Evolutionary conservation across 768 basidiomycete species (phyloP).

Genomic region (Exsudoporus frostii): DNA sequence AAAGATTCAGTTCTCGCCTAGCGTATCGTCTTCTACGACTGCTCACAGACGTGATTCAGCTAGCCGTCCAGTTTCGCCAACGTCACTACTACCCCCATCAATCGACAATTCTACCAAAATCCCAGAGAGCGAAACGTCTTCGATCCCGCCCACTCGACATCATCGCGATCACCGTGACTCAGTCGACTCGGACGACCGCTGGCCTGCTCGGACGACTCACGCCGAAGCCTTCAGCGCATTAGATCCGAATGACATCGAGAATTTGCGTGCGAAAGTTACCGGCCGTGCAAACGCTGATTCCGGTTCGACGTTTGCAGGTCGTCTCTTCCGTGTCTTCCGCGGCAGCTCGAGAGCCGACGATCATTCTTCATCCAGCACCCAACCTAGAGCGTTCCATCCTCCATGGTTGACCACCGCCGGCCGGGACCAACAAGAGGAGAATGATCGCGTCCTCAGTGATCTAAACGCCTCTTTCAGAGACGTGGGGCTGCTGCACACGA

Average conservation of each 20-base stretch:
- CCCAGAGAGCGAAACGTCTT: slow-evolving; percentile 11
- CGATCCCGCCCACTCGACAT: slow-evolving; percentile 6
- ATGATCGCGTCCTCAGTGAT: slow-evolving; percentile 64
- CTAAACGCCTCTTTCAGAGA: slow-evolving; percentile 76
- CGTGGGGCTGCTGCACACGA: slow-evolving; percentile 70
- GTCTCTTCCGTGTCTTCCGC: slow-evolving; percentile 23
- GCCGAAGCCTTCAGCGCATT: slow-evolving; percentile 60
- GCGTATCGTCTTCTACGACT: slow-evolving; percentile 16
- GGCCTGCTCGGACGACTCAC: slow-evolving; percentile 53
- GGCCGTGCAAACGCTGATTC: slow-evolving; percentile 23
- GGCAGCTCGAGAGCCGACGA: slow-evolving; percentile 21
- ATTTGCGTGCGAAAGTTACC: slow-evolving; percentile 34
- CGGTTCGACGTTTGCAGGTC: slow-evolving; percentile 17
- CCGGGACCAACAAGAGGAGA: slow-evolving; percentile 63
- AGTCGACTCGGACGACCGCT: slow-evolving; percentile 24
- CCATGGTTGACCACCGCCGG: slow-evolving; percentile 68
- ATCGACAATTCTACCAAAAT: background rate
- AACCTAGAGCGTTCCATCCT: slow-evolving; percentile 39
- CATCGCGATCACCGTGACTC: slow-evolving; percentile 26
- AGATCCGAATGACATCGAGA: slow-evolving; percentile 52
- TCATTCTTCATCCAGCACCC: slow-evolving; percentile 19
- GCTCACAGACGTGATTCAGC: slow-evolving; percentile 1
- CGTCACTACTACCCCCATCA: slow-evolving; percentile 11
- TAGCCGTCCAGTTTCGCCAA: slow-evolving; percentile 24
- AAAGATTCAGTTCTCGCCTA: slow-evolving; percentile 18